Evolutionary conservation across 2,329 filamentous ascomycete genomes (phyloP), one percentile per base, ranked within the genome.

Genomic region (Phyllosticta citrichinensis): DNA sequence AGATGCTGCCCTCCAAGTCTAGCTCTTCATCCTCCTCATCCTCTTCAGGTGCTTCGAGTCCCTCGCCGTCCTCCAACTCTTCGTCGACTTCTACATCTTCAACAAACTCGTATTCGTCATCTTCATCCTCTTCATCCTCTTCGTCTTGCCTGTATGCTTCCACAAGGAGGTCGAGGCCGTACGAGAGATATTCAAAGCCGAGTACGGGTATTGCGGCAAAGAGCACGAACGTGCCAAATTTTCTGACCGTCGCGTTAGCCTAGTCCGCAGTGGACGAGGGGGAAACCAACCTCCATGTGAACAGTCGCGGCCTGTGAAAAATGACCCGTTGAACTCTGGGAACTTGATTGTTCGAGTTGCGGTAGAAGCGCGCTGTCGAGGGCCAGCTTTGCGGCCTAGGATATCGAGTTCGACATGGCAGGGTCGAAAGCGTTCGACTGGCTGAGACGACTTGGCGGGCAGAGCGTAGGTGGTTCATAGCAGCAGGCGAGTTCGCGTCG

Each of bases 261-360:
- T 8, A 27, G 27, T 17, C 17, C 19, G 25, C n/a, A 2, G 19
- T n/a, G 5, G 52, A 25, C 5, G 56, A 35, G 61, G 58, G 56
- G 60, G 22, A 35, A 55, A 67, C 70, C 62, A 57, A 73, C 72
- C 68, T 69, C 62, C 66, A 67, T 17, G 69, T 72, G 56, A 76
- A 69, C 40, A 73, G 67, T 20, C 70, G 74, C 54, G 65, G 68
- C 53, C 64, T 66, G 17, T 47, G 40, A 14, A 47, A 47, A n/a
- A 47, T 47, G 17, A 47, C 40, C 8, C 40, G 14, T 47, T 47
- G 40, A 5, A 47, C n/a, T n/a, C 17, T 47, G 5, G 40, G 17
- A n/a, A n/a, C n/a, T 3, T n/a, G 40, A 8, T 47, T 47, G 3
- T 17, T 17, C 6, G 40, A 47, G 40, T 47, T 19, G 40, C 14